Evolutionary conservation across 768 basidiomycete species (phyloP), one percentile per base, ranked within the genome.

Genomic region (Rhodotorula graminis): DNA sequence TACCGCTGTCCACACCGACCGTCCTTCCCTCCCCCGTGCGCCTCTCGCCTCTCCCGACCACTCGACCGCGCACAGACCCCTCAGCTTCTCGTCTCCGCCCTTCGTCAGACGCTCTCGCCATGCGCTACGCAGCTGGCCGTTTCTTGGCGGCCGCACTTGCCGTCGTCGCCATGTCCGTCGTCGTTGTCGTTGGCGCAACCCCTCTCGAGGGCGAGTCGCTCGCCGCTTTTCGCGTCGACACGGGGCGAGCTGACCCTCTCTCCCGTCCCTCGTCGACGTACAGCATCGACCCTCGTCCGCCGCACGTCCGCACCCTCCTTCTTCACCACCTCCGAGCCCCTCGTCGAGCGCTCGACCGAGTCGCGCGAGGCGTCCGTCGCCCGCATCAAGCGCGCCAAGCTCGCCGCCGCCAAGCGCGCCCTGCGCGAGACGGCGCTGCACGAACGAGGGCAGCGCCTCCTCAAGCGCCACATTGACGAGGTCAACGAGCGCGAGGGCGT

Each of bases 101-200:
- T 37, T 37, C 37, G 5, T 37, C 37, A 37, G n/a, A n/a, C n/a
- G n/a, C 37, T 9, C 37, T 37, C 37, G 37, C 4, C 37, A 37
- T 37, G 37, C 37, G 37, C 37, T 37, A 9, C 37, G 9, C 37
- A 37, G 37, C 37, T 37, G 37, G 37, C 37, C 37, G 71, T 67
- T 61, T 72, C 69, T n/a, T 55, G 58, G 55, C 73, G 61, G 47
- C 66, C 58, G 67, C 70, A 50, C 57, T 74, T 47, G 60, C 62
- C 23, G 70, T 71, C 46, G 62, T 71, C 64, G 70, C 71, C 62
- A 40, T 75, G 63, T 52, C 67, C 40, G 62, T 69, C 14, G 31
- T 72, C 58, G 63, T 61, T 44, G 65, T 69, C 14, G 31, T 72
- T 53, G 63, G 64, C 49, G 65, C 73, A 25, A 29, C 69, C n/a